phyloP scores from a whole-genome alignment of 2,329 filamentous ascomycete genomes.

The Didymellaceae sp. region DNA sequence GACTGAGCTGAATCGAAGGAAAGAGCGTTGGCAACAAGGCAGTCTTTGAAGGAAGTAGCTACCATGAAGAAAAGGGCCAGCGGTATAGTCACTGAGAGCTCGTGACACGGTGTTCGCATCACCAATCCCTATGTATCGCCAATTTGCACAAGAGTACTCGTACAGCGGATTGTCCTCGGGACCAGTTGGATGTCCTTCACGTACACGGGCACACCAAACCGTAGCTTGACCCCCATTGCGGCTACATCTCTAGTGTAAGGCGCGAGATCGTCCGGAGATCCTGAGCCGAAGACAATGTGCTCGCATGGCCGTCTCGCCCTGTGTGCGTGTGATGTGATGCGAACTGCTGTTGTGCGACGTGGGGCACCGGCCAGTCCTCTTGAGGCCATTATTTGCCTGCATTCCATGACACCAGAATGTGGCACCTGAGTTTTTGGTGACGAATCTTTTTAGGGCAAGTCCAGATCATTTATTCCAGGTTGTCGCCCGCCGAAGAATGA shows the following conservation, averaged over 20 bases:
- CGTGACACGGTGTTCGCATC: conserved; percentile 8
- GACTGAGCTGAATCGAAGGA: neutral
- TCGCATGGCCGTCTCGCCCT: conserved; percentile 16
- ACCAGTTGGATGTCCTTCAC: neutral
- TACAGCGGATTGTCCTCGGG: neutral
- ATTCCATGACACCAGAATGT: conserved; percentile 16
- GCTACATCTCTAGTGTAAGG: conserved; percentile 4
- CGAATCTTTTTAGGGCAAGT: neutral
- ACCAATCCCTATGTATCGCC: neutral
- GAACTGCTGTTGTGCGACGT: conserved; percentile 20
- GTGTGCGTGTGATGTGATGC: conserved; percentile 1
- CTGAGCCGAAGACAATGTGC: conserved; percentile 3
- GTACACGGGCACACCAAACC: neutral
- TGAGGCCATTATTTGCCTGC: conserved; percentile 9
- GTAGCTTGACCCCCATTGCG: neutral
- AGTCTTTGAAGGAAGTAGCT: neutral
- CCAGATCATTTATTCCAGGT: conserved; percentile 8
- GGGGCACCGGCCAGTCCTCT: conserved; percentile 12
- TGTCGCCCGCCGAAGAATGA: conserved; percentile 13
- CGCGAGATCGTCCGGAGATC: conserved; percentile 5
- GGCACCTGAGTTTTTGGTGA: neutral
- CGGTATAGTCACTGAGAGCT: neutral
- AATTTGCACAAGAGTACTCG: neutral
- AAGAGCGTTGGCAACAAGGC: neutral
- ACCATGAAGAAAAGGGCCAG: neutral